Percentiles rank a stretch among this genome's conserved stretches.
Evolutionary conservation across 257 asterid species (phyloP).

Genomic region (Penstemon eatonii): DNA sequence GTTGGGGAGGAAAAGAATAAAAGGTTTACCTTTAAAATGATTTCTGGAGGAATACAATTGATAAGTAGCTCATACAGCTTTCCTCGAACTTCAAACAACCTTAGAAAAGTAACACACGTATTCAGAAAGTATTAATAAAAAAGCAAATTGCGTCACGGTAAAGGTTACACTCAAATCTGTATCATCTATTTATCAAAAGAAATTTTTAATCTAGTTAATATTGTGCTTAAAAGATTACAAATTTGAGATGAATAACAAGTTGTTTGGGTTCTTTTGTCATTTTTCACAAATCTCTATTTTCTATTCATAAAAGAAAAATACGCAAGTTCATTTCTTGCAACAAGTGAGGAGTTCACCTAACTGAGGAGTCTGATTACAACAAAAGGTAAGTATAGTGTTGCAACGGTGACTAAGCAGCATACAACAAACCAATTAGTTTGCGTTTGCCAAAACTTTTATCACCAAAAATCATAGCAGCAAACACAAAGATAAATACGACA

Average conservation of each 20-base stretch:
- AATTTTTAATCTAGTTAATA: neutral
- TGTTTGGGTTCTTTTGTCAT: constrained; percentile 2
- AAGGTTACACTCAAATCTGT: constrained; percentile 1
- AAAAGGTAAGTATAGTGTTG: neutral
- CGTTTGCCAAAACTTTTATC: neutral
- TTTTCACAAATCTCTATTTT: constrained; percentile 1
- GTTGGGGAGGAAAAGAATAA: constrained; percentile 20
- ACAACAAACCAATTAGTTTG: neutral
- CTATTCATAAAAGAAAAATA: constrained; percentile 13
- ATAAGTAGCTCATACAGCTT: constrained; percentile 86
- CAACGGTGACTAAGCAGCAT: neutral
- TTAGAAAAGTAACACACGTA: constrained; percentile 30
- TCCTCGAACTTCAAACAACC: constrained; percentile 95
- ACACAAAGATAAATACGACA: neutral
- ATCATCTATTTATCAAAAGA: constrained; percentile 10
- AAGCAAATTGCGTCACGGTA: constrained; percentile 9
- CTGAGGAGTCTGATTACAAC: neutral
- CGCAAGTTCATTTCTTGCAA: neutral
- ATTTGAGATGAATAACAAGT: neutral
- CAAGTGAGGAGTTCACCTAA: neutral
- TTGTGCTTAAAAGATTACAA: neutral
- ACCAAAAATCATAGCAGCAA: neutral
- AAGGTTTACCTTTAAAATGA: constrained; percentile 65
- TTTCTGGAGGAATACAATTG: constrained; percentile 94
- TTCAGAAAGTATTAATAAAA: constrained; percentile 2